These are phyloP conservation scores for Solanum neorickii DNA, from an alignment of 257 asterid species.

Conservation along the genomic window DNA sequence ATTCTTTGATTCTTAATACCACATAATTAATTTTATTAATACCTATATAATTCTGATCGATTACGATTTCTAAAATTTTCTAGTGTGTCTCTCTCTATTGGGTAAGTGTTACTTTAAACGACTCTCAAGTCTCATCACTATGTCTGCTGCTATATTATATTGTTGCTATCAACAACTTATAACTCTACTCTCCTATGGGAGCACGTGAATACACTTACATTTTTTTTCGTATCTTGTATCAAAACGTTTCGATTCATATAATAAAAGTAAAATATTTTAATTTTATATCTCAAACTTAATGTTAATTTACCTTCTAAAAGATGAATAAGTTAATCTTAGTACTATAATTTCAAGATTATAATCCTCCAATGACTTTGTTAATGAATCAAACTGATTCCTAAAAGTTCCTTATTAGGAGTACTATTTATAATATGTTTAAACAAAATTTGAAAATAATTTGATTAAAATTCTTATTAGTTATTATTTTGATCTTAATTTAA, in stretches of 20 bases:
- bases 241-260: no score
- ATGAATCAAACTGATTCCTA: not conserved
- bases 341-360: no score
- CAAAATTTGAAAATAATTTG: not conserved
- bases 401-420: not conserved
- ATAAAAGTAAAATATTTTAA: no score
- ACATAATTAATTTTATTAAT: no score
- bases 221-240: not conserved
- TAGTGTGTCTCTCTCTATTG: not conserved
- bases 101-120: not conserved
- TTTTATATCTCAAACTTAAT: not conserved
- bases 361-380: not conserved
- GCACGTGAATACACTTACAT: not conserved
- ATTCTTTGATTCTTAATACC: no score
- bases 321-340: not conserved
- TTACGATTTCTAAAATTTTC: no score
- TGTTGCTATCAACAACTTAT: not conserved
- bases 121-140: not conserved
- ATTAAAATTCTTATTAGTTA: not conserved
- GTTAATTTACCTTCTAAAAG: no score
- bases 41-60: no score
- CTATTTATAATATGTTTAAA: not conserved
- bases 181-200: no score
- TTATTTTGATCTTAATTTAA: no score
- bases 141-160: conserved; percentile 11